phyloP scores from a whole-genome alignment of 352 stramenopile genomes.

The Elongisporangium anandrum region DNA sequence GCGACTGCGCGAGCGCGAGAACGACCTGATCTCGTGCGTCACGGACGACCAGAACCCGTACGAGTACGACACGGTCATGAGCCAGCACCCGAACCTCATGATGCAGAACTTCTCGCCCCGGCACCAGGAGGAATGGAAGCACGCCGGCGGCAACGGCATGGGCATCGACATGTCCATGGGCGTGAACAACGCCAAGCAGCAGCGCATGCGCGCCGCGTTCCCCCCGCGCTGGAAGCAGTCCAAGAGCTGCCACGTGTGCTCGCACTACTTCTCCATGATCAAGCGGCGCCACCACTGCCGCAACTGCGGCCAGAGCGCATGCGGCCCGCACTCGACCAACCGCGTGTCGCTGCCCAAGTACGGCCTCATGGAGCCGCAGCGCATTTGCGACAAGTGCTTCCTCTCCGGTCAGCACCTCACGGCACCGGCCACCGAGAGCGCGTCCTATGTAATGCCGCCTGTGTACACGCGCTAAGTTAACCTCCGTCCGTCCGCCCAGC shows the following conservation, averaged over 20 bases:
- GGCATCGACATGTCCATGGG: conserved; percentile 30
- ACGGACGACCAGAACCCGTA: conserved; percentile 38
- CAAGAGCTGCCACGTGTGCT: conserved; percentile 65
- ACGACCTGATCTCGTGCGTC: conserved; percentile 53
- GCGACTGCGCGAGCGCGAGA: conserved; percentile 55
- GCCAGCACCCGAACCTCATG: conserved; percentile 2
- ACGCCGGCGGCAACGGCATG: conserved; percentile 11
- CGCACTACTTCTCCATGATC: conserved; percentile 49
- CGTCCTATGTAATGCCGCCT: neutral
- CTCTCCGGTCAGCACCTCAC: conserved; percentile 60
- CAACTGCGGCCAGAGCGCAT: conserved; percentile 77
- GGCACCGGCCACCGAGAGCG: conserved; percentile 8
- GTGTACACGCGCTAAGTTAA: neutral
- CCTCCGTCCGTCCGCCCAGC: neutral
- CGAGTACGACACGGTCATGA: conserved; percentile 12
- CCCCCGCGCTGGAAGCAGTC: conserved; percentile 76
- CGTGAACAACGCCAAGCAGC: conserved; percentile 4
- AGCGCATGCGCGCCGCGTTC: conserved; percentile 48
- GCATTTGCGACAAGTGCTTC: conserved; percentile 80
- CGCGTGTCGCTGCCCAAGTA: conserved; percentile 74
- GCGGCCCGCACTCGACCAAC: conserved; percentile 71
- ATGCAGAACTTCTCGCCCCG: neutral
- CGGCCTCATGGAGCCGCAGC: conserved; percentile 60
- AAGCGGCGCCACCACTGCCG: conserved; percentile 82
- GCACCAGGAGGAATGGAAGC: neutral